These are phyloP conservation scores for Trypethelium eluteriae DNA, from an alignment of 495 filamentous ascomycete species.

Conservation along the genomic window DNA sequence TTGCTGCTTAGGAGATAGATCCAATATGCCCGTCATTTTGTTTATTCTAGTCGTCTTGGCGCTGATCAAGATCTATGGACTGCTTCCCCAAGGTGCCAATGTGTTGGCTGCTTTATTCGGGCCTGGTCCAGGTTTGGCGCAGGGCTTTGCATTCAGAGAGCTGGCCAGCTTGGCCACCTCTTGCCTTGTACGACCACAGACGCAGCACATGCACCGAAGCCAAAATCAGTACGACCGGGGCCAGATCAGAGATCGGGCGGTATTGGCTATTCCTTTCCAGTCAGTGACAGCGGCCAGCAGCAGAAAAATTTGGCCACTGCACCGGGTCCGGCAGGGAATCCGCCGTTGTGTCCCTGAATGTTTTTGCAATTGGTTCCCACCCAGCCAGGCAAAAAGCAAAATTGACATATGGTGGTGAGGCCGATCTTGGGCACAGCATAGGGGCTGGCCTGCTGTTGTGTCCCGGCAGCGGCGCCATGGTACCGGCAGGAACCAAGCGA, in stretches of 20 bases:
- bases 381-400: not conserved
- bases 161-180: not conserved
- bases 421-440: conserved; percentile 3
- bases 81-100: too few relatives aligned
- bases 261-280: not conserved
- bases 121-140: not conserved
- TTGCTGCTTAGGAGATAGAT: not conserved
- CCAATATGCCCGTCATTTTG: not conserved
- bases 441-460: not conserved
- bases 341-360: not conserved
- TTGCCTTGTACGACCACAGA: not conserved
- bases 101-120: too few relatives aligned
- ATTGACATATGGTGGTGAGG: not conserved
- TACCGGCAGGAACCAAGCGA: not conserved
- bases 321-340: not conserved
- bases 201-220: not conserved
- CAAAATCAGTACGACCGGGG: not conserved
- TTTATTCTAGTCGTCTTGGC: not conserved
- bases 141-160: not conserved
- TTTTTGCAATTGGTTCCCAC: not conserved
- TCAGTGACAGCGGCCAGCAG: conserved; percentile 10
- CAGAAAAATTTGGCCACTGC: not conserved
- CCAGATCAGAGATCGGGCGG: not conserved
- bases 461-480: conserved; percentile 5
- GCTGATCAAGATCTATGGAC: conserved; percentile 7